A percentile compares a stretch with the other conserved stretches of the same genome.
Conservation (phyloP, 2,329 filamentous ascomycete species). For the Ceratocystis lukuohia region DNA sequence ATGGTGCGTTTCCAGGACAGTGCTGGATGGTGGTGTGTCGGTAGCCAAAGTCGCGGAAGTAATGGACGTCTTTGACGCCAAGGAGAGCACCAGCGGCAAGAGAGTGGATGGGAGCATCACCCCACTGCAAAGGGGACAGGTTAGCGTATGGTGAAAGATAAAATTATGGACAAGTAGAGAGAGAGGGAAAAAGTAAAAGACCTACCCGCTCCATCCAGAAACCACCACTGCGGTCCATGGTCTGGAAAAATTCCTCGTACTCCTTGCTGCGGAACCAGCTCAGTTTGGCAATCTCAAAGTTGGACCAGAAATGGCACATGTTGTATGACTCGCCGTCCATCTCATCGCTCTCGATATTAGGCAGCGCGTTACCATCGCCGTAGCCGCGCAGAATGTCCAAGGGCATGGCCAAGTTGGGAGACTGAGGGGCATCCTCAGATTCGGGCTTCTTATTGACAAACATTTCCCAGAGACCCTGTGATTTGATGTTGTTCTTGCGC, state of each 20-base stretch:
- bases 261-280: constrained; percentile 95
- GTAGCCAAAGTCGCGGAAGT: constrained; percentile 98
- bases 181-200: constrained; percentile 14
- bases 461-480: constrained; percentile 96
- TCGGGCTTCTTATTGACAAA: constrained; percentile 64
- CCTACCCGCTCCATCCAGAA: constrained; percentile 97
- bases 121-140: constrained; percentile 55
- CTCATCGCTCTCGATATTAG: constrained; percentile 72
- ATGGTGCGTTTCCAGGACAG: constrained; percentile 88
- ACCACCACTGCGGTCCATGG: constrained; percentile 95
- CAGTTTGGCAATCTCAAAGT: constrained; percentile 92
- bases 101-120: constrained; percentile 95
- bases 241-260: constrained; percentile 95
- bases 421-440: constrained; percentile 46
- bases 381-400: constrained; percentile 72
- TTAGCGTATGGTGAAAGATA: constrained; percentile 22
- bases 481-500: constrained; percentile 76
- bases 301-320: constrained; percentile 99
- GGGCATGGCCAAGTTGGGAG: constrained; percentile 53
- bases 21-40: constrained; percentile 98
- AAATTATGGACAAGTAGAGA: not conserved
- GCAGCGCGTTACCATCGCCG: constrained; percentile 54
- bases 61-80: constrained; percentile 73
- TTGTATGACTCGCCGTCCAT: constrained; percentile 99
- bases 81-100: constrained; percentile 85